Base-by-base conservation (phyloP, 768 basidiomycete species). In the Galerina marginata region DNA sequence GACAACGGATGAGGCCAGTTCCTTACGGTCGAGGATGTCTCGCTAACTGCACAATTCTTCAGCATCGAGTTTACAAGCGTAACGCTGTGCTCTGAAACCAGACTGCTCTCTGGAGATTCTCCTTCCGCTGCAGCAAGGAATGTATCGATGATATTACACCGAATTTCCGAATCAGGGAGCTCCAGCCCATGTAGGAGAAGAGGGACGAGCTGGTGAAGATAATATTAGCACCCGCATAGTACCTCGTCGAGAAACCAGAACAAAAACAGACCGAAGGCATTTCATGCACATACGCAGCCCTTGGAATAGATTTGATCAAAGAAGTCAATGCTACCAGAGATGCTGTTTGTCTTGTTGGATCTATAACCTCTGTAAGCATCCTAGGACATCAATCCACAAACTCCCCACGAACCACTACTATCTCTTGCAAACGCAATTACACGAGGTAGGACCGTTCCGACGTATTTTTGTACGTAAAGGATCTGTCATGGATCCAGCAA, bases 111-210 rank as follows among this genome's bases (percentile, higher is more conserved):
- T 20, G 77, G 73, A 9, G 85, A 77, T 64, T 83, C 79, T 1
- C 85, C 83, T 43, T 86, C 83, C 7, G 92, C 86, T 6, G 93
- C 86, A 1, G 87, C 82, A 9, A 86, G 81, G 39, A 99, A 81
- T 9, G 89, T 90, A 54, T 91, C 86, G 57, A 98, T 91, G 50
- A 95, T 89, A 74, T 90, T 88, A 14, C 84, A 81, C 23, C 93
- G 88, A 60, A 96, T 86, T 26, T 85, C 81, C 9, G 84, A 74
- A 70, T 94, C 89, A 3, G 88, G 85, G 4, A 97, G 76, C 43
- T 92, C 87, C 15, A 99, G 83, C 3, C 93, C 91, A 14, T 91
- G 91, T 44, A 99, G 77, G 4, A 99, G 80, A 12, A 98, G 81
- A 0, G 97, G 95, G 65, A 98, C 84, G 11, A 99, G 83, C 96